Evolutionary conservation across 2,329 filamentous ascomycete species (phyloP), one percentile per base, ranked within the genome.

Genomic region (Cladorrhinum sp.): DNA sequence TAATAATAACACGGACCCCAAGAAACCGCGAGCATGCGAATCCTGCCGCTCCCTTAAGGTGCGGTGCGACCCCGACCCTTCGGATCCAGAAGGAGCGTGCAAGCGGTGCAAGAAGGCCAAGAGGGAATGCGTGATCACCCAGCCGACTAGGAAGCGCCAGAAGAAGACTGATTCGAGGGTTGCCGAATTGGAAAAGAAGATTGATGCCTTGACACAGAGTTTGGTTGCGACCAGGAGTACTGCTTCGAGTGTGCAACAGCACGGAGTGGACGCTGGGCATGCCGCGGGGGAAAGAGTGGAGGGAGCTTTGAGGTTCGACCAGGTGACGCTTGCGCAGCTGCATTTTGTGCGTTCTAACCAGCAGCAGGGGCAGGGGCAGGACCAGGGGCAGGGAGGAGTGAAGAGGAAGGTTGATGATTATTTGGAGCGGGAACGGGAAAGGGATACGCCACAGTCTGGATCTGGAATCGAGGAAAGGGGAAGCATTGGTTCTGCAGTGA

Each of bases 101-200:
- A 86, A 84, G 72, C 84, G 92, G 65, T 96, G 92, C 73, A 83
- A 84, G 55, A 96, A 96, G 76, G 90, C 91, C 2, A 85, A 86
- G n/a, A 81, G 92, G 38, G 80, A 81, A 64, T 96, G 92, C 71
- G 77, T 93, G 45, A 87, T 93, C 63, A 96, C 91, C 1, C 85
- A 86, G 64, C 91, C 83, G 13, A 85, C 80, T 27, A 74, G 91
- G 45, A 96, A 96, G 76, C 82, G 92, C 50, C 91, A 93, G 78
- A 96, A 93, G 79, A 96, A 96, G 80, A 92, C 91, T 57, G 93
- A 96, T 72, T 93, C 86, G 66, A 83, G 92, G 55, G 92, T 97
- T 12, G 89, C 92, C 8, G 92, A 96, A 78, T 80, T 97, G 55
- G 92, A 96, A 79, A 92, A 89, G 79, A 96, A 96, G 78, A 93